Base-by-base conservation (phyloP, 2,329 filamentous ascomycete genomes). In the Elsinoe arachidis region DNA sequence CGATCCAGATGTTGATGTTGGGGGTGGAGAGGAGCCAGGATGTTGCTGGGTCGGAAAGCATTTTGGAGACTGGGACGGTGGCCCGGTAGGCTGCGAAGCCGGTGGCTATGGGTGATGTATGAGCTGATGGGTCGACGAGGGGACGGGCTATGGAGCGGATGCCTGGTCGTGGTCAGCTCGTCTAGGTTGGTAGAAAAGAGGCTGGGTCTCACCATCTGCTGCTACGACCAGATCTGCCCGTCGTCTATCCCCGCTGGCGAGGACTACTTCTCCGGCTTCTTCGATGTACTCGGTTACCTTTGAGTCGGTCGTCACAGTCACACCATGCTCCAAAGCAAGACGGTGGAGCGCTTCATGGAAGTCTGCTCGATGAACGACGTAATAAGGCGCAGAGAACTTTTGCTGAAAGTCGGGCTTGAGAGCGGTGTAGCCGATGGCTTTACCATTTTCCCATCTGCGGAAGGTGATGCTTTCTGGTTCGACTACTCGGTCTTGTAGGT, bases 321-420 rank as follows among this genome's bases (percentile, higher is more conserved):
- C 77, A 0, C 79, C 80, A 0, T 82, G 67, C 58, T 79, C 74
- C 2, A 70, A 56, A 2, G 77, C 77, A 37, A 78, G 65, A 2
- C 75, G 69, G 1, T 81, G 62, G 5, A 82, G 67, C 37, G 72
- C 74, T 6, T 74, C 70, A 60, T 85, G 82, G 15, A 85, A 68
- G 63, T 86, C 83, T 1, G 80, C 80, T 1, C 83, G 77, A 65
- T 86, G 83, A 14, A 84, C 66, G 55, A 83, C 79, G 34, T 78
- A 69, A 61, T 83, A 84, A 0, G 82, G 82, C 0, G 80, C 77
- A 12, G 70, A 70, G 62, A 85, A 85, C 17, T 19, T 39, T 1
- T 74, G 68, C 35, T 83, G 78, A 10, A 76, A 68, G 0, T 78
- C 78, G 12, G 37, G 37, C 14, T n/a, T 39, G 14, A 39, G 17